phyloP scores from a whole-genome alignment of 163 green algal species.

The Dunaliella salina region DNA sequence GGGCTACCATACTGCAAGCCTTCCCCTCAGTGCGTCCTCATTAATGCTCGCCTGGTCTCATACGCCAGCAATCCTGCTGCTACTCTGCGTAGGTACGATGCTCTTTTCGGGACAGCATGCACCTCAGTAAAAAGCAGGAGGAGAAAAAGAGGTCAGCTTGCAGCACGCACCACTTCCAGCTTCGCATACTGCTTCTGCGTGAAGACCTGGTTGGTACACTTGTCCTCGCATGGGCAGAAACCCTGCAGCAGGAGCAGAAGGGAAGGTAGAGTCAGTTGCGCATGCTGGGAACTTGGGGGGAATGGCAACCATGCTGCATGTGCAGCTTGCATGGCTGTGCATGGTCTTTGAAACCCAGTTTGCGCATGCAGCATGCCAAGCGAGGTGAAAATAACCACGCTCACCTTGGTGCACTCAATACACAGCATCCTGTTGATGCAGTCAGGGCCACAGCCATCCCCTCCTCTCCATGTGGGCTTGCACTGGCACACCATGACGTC shows the following conservation, averaged over 20 bases:
- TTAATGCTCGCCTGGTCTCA: no score
- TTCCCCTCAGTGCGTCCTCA: no score
- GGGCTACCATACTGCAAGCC: no score
- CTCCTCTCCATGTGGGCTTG: conserved; percentile 51
- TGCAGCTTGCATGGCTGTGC: neutral
- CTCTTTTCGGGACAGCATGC: no score
- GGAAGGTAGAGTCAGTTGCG: neutral
- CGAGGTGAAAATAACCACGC: conserved; percentile 3
- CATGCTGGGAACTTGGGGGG: neutral
- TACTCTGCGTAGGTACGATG: no score
- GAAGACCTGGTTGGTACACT: conserved; percentile 94
- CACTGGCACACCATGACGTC: conserved; percentile 95
- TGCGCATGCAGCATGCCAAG: neutral
- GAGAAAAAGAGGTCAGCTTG: neutral
- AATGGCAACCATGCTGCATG: neutral
- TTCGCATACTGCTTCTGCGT: conserved; percentile 73
- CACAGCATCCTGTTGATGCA: conserved; percentile 95
- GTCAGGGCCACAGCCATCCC: conserved; percentile 75
- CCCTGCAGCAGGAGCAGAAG: conserved; percentile 42
- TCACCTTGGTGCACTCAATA: conserved; percentile 84
- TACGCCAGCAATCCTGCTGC: no score
- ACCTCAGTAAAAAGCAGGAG: no score
- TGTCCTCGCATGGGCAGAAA: conserved; percentile 83
- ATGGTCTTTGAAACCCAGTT: neutral
- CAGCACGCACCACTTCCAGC: conserved; percentile 61